phyloP scores from a whole-genome alignment of 179 eudicot genomes.

The Spinacia oleracea region DNA sequence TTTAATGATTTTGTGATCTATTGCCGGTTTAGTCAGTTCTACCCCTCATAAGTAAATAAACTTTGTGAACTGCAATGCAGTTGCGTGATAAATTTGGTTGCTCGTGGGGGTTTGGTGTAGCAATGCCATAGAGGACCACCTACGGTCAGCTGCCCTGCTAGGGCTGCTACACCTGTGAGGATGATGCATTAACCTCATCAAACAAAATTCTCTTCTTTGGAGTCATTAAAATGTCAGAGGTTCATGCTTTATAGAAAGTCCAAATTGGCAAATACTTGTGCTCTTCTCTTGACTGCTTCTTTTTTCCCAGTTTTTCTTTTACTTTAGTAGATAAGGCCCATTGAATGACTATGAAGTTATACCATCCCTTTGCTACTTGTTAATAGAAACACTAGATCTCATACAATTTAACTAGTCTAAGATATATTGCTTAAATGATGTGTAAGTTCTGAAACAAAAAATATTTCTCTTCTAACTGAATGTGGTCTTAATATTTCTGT shows the following conservation, averaged over 20 bases:
- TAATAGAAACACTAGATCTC: too few species aligned
- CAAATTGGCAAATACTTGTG: not conserved
- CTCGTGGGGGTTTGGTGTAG: not conserved
- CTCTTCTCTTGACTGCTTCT: not conserved
- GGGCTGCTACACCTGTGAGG: not conserved
- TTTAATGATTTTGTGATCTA: too few species aligned
- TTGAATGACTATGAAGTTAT: too few species aligned
- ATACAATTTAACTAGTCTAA: too few species aligned
- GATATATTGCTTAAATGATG: too few species aligned
- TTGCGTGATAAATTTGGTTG: too few species aligned
- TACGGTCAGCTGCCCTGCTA: not conserved
- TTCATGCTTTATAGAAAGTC: not conserved
- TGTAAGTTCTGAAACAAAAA: too few species aligned
- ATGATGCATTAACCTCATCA: not conserved
- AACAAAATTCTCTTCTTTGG: not conserved
- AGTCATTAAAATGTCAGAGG: not conserved
- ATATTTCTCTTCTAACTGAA: too few species aligned
- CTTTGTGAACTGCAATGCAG: not conserved
- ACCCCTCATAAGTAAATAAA: too few species aligned
- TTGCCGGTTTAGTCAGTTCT: too few species aligned
- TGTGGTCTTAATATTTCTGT: too few species aligned
- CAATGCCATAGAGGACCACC: not conserved
- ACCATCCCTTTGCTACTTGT: too few species aligned
- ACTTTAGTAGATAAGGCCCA: not conserved
- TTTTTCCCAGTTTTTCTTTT: not conserved